These are phyloP conservation scores for Hymenoscyphus infarciens DNA, from an alignment of 2,329 filamentous ascomycete genomes.

Conservation along the genomic window DNA sequence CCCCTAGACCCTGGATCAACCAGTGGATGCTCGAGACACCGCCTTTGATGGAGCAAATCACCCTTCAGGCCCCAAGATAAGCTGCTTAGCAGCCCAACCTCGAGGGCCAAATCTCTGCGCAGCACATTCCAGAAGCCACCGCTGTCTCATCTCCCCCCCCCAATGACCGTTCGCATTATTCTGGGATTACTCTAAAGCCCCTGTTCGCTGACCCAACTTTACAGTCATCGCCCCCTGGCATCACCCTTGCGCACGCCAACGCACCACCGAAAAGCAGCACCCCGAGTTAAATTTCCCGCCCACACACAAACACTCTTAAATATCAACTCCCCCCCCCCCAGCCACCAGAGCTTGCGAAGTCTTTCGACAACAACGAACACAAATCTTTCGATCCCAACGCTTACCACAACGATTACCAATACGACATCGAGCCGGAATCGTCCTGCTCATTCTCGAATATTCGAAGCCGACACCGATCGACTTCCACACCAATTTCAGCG, in stretches of 20 bases:
- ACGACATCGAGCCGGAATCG: conserved; percentile 21
- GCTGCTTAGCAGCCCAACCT: conserved; percentile 2
- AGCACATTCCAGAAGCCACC: conserved; percentile 23
- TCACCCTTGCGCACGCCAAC: conserved; percentile 20
- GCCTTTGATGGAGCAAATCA: neutral
- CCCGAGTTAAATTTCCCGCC: conserved; percentile 16
- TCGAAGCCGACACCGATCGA: conserved; percentile 30
- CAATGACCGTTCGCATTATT: conserved; percentile 15
- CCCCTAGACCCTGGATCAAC: conserved; percentile 1
- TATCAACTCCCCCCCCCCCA: conserved; percentile 23
- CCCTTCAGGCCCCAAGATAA: neutral
- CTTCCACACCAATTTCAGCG: conserved; percentile 22
- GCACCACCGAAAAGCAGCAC: conserved; percentile 20
- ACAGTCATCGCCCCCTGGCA: conserved; percentile 13
- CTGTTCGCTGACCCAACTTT: conserved; percentile 19
- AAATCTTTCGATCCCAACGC: conserved; percentile 21
- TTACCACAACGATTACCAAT: conserved; percentile 25
- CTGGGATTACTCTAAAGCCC: conserved; percentile 6
- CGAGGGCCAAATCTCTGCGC: conserved; percentile 2
- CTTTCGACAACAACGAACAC: conserved; percentile 14
- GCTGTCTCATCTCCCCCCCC: conserved; percentile 13
- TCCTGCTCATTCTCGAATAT: conserved; percentile 31
- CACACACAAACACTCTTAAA: conserved; percentile 18
- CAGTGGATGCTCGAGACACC: neutral
- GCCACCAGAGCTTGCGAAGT: conserved; percentile 16